Evolutionary conservation across 805 yeast species (phyloP), one percentile per base, ranked within the genome.

Genomic region (Starmerella vaccinii): DNA sequence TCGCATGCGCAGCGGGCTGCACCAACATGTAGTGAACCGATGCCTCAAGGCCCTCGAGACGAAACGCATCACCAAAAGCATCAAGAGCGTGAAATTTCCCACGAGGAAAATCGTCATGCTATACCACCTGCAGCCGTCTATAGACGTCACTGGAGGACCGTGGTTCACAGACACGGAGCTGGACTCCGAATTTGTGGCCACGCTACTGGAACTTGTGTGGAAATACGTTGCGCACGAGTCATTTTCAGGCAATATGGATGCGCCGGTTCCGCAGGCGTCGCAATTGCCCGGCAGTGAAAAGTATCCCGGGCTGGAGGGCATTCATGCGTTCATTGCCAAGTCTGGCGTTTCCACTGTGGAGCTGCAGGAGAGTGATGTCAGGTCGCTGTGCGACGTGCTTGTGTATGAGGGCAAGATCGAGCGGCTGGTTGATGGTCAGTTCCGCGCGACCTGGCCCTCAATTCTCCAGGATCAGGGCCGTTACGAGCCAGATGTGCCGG

Each of bases 121-220:
- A 49, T 90, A 89, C 64, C 81, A 86, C 62, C 71, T 92, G 57
- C 95, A 88, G 64, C 98, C 98, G 5, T 83, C 95, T 3, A 81
- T 86, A 29, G 97, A 90, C 58, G 92, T 92, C 34, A 92, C 97
- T 0, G 98, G 98, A 57, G 98, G 98, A 5, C 97, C 97, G 4
- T 92, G 98, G 98, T 92, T 89, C 64, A 88, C 97, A 0, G 98
- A 92, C 64, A 80, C 89, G 32, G 97, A 92, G 66, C 73, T 92
- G 51, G 98, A 92, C 64, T 80, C 87, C 2, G 97, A 90, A 66
- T 92, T 92, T 61, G 89, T 92, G 52, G 90, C 86, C 57, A 79
- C 87, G 44, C 69, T 92, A 49, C 66, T 86, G 57, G 79, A 86
- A 19, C 89, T 89, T 39, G 80, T 89, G 7, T 92, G 97, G 95